These are phyloP conservation scores for Penicillium canescens DNA, from an alignment of 495 filamentous ascomycete genomes.

Conservation along the genomic window DNA sequence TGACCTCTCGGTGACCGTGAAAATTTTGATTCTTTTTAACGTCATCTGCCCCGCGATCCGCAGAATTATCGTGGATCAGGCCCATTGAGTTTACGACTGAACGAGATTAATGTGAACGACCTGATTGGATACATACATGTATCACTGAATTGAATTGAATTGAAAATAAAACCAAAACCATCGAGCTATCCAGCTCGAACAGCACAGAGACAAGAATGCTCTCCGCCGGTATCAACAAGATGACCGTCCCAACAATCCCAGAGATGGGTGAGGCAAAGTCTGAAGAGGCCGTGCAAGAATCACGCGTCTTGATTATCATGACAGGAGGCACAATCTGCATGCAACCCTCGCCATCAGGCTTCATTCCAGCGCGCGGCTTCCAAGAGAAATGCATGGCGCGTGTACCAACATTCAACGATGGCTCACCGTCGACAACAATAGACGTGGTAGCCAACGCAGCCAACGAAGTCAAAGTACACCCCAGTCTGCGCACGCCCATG, in stretches of 20 bases:
- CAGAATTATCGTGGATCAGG: conserved; percentile 1
- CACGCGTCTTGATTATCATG: conserved; percentile 85
- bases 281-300: conserved; percentile 53
- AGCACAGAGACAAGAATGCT: background rate
- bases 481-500: conserved; percentile 74
- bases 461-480: conserved; percentile 42
- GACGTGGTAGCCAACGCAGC: conserved; percentile 53
- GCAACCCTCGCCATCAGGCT: conserved; percentile 65
- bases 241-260: conserved; percentile 26
- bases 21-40: conserved; percentile 1
- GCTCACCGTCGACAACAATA: conserved; percentile 56
- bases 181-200: background rate
- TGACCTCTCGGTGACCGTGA: background rate
- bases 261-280: conserved; percentile 22
- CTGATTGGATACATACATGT: background rate
- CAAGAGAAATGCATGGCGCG: conserved; percentile 80
- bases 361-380: conserved; percentile 77
- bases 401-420: conserved; percentile 87
- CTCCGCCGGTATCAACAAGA: conserved; percentile 14
- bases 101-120: background rate
- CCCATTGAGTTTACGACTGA: background rate
- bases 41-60: conserved; percentile 18
- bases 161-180: no score
- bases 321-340: conserved; percentile 98
- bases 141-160: no score